Conservation (phyloP, 306 rosid genomes). For the Cajanus cajan region DNA sequence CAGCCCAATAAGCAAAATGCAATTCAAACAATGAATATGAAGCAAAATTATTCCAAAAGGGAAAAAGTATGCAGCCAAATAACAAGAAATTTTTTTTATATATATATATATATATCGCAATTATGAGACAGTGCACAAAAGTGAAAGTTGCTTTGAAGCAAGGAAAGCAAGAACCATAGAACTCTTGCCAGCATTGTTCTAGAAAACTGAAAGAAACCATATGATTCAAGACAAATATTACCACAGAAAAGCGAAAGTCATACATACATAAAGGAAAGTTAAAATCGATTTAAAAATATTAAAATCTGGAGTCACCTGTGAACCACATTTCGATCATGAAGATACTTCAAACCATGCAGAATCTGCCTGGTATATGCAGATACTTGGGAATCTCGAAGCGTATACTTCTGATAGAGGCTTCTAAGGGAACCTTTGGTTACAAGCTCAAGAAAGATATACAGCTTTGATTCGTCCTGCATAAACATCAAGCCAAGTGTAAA, state of each 20-base stretch:
- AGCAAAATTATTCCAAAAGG: background rate
- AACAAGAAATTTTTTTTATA: no score
- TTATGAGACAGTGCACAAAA: background rate
- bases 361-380: conserved; percentile 90
- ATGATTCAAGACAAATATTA: conserved; percentile 15
- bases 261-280: conserved; percentile 7
- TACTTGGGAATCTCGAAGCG: conserved; percentile 79
- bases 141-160: conserved; percentile 2
- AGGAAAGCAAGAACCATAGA: conserved; percentile 26
- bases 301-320: conserved; percentile 67
- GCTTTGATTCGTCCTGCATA: conserved; percentile 75
- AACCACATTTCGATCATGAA: conserved; percentile 80
- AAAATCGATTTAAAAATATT: background rate
- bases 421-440: conserved; percentile 88
- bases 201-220: background rate
- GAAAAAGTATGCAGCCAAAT: background rate
- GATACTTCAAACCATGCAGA: conserved; percentile 87
- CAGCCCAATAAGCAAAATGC: conserved; percentile 21
- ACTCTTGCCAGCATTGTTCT: conserved; percentile 13
- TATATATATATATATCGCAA: conserved; percentile 19
- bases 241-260: background rate
- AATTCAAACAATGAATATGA: conserved; percentile 6
- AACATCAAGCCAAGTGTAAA: conserved; percentile 29
- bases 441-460: conserved; percentile 85
- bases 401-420: conserved; percentile 57